A percentile compares a stretch with the other conserved stretches of the same genome.
phyloP scores from a whole-genome alignment of 2,329 filamentous ascomycete species.

The Aspergillus ochraceoroseus region DNA sequence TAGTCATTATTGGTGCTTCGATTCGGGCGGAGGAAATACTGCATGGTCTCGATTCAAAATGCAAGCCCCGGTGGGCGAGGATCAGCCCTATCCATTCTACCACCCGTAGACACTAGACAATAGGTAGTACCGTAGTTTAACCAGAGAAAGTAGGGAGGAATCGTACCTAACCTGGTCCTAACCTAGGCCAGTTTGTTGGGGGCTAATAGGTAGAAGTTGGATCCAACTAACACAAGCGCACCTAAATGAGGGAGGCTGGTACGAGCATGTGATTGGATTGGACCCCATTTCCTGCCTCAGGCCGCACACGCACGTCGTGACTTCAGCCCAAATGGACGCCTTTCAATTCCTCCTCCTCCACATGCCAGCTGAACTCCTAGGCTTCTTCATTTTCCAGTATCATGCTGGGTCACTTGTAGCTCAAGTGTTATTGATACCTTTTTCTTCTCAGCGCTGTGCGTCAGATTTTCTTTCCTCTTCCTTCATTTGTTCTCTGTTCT shows the following conservation, averaged over 20 bases:
- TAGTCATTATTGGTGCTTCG: no score
- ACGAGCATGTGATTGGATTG: slow-evolving; percentile 14
- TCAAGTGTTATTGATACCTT: not conserved
- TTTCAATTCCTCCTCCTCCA: slow-evolving; percentile 8
- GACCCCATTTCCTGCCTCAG: slow-evolving; percentile 12
- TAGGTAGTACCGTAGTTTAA: no score
- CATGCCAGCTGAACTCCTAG: slow-evolving; percentile 4
- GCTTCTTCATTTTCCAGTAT: not conserved
- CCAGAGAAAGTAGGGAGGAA: no score
- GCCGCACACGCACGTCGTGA: slow-evolving; percentile 5
- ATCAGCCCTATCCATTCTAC: no score
- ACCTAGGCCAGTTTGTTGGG: no score
- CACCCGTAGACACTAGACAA: no score
- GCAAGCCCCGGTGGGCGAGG: no score
- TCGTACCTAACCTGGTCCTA: no score
- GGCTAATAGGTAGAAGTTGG: slow-evolving; percentile 1
- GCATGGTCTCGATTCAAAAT: no score
- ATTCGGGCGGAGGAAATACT: no score
- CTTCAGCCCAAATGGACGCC: slow-evolving; percentile 14
- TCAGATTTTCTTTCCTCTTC: slow-evolving; percentile 6
- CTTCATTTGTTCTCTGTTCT: slow-evolving; percentile 3
- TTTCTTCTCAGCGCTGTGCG: slow-evolving; percentile 9
- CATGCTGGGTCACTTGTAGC: slow-evolving; percentile 1
- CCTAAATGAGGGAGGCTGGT: slow-evolving; percentile 17
- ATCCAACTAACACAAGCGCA: slow-evolving; percentile 1